Conservation (phyloP, 2,329 filamentous ascomycete genomes). For the Xylariales sp. region DNA sequence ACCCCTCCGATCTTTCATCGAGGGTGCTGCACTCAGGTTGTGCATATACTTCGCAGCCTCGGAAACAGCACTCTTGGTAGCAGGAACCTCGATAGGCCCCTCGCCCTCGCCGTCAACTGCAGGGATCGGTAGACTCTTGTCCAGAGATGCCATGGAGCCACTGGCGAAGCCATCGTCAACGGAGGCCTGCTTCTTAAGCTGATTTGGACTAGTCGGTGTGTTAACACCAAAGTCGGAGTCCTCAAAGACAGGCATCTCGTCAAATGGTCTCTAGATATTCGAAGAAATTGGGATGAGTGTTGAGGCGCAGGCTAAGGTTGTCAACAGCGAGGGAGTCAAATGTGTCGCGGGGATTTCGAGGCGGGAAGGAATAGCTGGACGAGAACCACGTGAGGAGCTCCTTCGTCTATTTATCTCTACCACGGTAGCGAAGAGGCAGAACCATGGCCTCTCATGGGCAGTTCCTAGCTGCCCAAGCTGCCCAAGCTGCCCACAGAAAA, state of each 20-base stretch:
- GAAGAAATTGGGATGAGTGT: background rate
- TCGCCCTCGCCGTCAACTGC: constrained; percentile 37
- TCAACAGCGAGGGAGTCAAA: no score
- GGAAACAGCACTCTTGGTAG: constrained; percentile 62
- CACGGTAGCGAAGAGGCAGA: background rate
- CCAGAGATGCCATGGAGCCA: constrained; percentile 1
- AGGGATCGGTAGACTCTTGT: constrained; percentile 34
- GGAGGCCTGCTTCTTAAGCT: constrained; percentile 13
- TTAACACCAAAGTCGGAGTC: constrained; percentile 49
- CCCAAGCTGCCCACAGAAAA: no score
- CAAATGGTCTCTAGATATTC: constrained; percentile 10
- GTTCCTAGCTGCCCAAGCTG: constrained; percentile 7
- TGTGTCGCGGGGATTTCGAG: no score
- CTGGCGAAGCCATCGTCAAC: no score
- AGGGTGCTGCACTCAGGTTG: constrained; percentile 63
- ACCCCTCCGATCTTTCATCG: constrained; percentile 60
- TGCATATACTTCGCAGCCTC: constrained; percentile 69
- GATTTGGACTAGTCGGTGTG: constrained; percentile 18
- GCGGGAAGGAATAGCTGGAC: no score
- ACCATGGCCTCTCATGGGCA: no score
- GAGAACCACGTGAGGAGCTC: constrained; percentile 4
- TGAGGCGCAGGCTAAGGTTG: no score
- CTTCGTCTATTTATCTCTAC: background rate
- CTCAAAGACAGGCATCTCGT: constrained; percentile 56
- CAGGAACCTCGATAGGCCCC: constrained; percentile 64